phyloP scores from a whole-genome alignment of 108 stramenopile species.

The Phaeodactylum tricornutum region DNA sequence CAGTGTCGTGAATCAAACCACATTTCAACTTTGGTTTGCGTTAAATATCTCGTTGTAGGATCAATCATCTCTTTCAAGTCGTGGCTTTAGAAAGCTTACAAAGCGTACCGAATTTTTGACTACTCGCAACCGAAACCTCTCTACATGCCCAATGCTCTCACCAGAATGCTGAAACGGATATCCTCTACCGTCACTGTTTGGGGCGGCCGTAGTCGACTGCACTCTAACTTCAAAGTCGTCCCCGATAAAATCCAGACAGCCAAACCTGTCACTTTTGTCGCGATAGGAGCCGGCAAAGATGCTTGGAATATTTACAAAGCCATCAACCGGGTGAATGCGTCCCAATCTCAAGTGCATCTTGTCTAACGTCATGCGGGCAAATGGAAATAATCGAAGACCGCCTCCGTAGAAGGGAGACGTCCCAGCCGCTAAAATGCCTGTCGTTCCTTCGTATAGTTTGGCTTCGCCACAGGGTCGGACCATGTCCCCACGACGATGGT shows the following conservation, averaged over 20 bases:
- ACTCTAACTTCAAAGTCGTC: conserved; percentile 44
- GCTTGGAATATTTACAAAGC: conserved; percentile 41
- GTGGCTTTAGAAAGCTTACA: conserved; percentile 39
- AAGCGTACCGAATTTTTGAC: conserved; percentile 42
- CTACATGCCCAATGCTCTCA: conserved; percentile 37
- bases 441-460: conserved; percentile 37
- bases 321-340: conserved; percentile 45
- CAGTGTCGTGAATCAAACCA: too few relatives aligned
- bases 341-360: conserved; percentile 47
- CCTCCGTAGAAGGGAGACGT: conserved; percentile 69
- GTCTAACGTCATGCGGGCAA: conserved; percentile 36
- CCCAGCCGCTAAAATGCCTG: conserved; percentile 49
- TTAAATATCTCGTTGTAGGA: too few relatives aligned
- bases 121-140: conserved; percentile 36
- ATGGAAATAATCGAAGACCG: conserved; percentile 56
- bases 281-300: conserved; percentile 61
- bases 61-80: too few relatives aligned
- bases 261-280: conserved; percentile 31
- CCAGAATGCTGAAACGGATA: conserved; percentile 74
- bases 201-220: not conserved
- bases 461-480: conserved; percentile 4
- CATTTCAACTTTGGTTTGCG: too few relatives aligned
- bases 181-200: conserved; percentile 11
- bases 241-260: conserved; percentile 64
- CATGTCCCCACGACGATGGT: conserved; percentile 69